phyloP scores from a whole-genome alignment of 352 stramenopile genomes.

The Saprolegnia parasitica region DNA sequence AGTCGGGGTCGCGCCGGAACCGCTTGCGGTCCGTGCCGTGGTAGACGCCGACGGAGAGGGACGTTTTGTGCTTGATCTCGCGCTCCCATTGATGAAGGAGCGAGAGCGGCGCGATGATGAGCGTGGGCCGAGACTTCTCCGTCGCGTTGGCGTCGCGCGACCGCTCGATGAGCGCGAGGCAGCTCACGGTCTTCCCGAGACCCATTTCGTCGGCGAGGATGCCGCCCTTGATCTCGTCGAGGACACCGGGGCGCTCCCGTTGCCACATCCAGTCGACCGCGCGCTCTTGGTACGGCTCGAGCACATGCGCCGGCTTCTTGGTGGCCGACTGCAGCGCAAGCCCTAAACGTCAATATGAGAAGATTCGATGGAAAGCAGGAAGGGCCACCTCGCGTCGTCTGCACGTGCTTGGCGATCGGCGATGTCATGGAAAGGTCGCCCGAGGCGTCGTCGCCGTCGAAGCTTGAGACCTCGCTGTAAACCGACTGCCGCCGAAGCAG shows the following conservation, averaged over 20 bases:
- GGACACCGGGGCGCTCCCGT: conserved; percentile 34
- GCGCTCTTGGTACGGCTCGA: conserved; percentile 73
- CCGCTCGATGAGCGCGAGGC: conserved; percentile 70
- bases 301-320: conserved; percentile 34
- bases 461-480: neutral
- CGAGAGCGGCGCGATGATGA: conserved; percentile 80
- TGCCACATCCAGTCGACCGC: conserved; percentile 88
- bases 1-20: conserved; percentile 60
- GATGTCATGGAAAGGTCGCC: neutral
- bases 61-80: conserved; percentile 74
- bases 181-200: conserved; percentile 87
- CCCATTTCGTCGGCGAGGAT: conserved; percentile 88
- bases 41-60: conserved; percentile 68
- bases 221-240: conserved; percentile 48
- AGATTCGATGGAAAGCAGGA: conserved; percentile 38
- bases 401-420: conserved; percentile 31
- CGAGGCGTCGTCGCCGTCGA: conserved; percentile 41
- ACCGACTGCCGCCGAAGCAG: neutral
- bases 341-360: conserved; percentile 57
- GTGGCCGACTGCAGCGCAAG: conserved; percentile 34
- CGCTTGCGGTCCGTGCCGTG: conserved; percentile 58
- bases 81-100: conserved; percentile 83
- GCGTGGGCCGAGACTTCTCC: conserved; percentile 41
- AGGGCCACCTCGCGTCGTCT: conserved; percentile 41
- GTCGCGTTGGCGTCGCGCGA: conserved; percentile 45